Conservation (phyloP, 176 grass and related monocot genomes). For the Rhynchospora pubera region DNA sequence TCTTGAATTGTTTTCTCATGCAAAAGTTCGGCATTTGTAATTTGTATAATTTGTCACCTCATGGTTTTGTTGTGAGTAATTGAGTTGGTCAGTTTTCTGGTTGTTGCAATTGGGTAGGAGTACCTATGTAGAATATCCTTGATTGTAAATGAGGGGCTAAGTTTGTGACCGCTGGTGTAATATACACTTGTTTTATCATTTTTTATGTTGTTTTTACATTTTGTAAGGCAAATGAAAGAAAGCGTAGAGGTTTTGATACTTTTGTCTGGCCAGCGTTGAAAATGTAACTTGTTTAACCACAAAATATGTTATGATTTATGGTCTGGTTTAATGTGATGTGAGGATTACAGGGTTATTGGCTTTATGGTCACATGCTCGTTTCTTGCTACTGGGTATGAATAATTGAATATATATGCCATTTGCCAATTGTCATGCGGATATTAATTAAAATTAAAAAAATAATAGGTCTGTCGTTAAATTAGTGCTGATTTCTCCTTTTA, state of each 20-base stretch:
- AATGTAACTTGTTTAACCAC: neutral
- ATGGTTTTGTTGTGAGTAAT: conserved; percentile 4
- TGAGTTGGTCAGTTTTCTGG: neutral
- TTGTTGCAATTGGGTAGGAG: neutral
- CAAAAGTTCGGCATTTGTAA: neutral
- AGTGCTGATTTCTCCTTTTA: no score
- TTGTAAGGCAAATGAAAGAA: neutral
- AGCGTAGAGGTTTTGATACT: neutral
- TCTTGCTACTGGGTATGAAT: no score
- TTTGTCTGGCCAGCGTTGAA: neutral
- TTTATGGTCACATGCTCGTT: neutral
- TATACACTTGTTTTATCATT: conserved; percentile 6
- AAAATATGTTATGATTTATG: neutral
- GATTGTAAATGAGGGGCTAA: neutral
- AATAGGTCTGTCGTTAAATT: no score
- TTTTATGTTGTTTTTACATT: neutral
- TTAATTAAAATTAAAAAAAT: no score
- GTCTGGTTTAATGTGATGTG: neutral
- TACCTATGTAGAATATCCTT: neutral
- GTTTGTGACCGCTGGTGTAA: conserved; percentile 8
- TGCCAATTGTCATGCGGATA: no score
- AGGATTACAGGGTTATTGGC: neutral
- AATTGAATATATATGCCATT: no score
- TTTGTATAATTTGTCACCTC: neutral
- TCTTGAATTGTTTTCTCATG: conserved; percentile 6